A percentile compares a stretch with the other conserved stretches of the same genome.
Evolutionary conservation across 192 early-diverging fungal genomes (phyloP).

Genomic region (Mortierella claussenii): DNA sequence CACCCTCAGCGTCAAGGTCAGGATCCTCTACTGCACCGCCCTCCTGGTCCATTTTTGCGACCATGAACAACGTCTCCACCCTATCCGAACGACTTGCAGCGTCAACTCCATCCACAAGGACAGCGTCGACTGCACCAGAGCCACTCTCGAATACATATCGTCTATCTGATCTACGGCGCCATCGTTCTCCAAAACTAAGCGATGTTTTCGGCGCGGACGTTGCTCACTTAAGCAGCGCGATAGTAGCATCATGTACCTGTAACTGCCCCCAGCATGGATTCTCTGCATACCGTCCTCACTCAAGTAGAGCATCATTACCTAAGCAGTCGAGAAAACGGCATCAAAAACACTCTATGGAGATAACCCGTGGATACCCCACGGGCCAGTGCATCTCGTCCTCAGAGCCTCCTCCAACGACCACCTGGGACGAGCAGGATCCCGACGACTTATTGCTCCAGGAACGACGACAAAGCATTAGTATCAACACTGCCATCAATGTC

Average conservation of each 20-base stretch:
- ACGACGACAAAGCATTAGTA: constrained; percentile 10
- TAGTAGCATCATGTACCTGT: constrained; percentile 22
- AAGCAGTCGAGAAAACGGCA: constrained; percentile 3
- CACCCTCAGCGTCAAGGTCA: no score
- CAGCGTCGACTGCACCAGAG: background rate
- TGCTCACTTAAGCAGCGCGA: background rate
- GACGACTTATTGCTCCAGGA: background rate
- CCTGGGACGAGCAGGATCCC: constrained; percentile 21
- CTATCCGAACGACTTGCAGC: constrained; percentile 6
- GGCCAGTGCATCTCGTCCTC: constrained; percentile 23
- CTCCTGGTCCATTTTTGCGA: constrained; percentile 28
- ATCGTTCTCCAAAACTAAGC: background rate
- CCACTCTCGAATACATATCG: background rate
- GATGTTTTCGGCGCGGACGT: constrained; percentile 8
- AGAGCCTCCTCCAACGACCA: constrained; percentile 11
- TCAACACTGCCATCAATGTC: constrained; percentile 30
- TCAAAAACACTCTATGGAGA: constrained; percentile 16
- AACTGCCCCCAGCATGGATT: constrained; percentile 11
- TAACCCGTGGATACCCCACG: constrained; percentile 26
- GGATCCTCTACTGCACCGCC: background rate
- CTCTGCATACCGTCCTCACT: background rate
- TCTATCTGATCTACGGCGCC: background rate
- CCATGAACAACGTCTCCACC: constrained; percentile 15
- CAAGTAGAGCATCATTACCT: background rate
- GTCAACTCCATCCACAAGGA: background rate